Conservation (phyloP, 805 yeast genomes). For the Ogataea angusta region DNA sequence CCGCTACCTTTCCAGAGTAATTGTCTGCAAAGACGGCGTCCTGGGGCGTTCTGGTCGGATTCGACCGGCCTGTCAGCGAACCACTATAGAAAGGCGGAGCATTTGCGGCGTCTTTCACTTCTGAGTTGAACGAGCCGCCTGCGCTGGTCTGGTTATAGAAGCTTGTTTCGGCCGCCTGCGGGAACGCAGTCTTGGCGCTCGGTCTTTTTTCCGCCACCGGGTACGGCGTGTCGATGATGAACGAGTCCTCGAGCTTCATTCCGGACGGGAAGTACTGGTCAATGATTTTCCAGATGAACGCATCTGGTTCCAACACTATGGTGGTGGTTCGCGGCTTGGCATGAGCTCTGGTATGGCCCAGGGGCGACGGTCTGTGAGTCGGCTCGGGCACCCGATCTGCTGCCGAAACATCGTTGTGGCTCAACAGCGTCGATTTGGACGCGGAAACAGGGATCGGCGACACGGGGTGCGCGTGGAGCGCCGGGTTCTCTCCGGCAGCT, state of each 20-base stretch:
- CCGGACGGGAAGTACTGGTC: conserved; percentile 65
- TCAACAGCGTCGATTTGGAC: conserved; percentile 23
- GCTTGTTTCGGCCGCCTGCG: background rate
- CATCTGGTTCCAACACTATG: conserved; percentile 54
- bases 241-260: conserved; percentile 63
- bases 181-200: background rate
- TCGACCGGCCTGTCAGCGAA: conserved; percentile 11
- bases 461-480: conserved; percentile 15
- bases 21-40: conserved; percentile 13
- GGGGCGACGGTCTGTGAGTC: conserved; percentile 1
- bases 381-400: conserved; percentile 9
- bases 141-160: background rate
- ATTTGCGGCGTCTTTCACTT: conserved; percentile 5
- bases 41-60: conserved; percentile 12
- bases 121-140: conserved; percentile 7
- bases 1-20: conserved; percentile 22
- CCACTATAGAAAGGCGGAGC: conserved; percentile 12
- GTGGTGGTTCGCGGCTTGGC: background rate
- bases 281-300: conserved; percentile 51
- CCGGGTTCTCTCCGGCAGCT: background rate
- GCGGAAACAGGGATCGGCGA: conserved; percentile 30
- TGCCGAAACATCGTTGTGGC: conserved; percentile 6
- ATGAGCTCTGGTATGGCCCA: background rate
- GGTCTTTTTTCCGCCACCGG: conserved; percentile 12
- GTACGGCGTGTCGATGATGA: conserved; percentile 50